A percentile compares a stretch with the other conserved stretches of the same genome.
phyloP scores from a whole-genome alignment of 495 filamentous ascomycete genomes.

The Elasticomyces elasticus region DNA sequence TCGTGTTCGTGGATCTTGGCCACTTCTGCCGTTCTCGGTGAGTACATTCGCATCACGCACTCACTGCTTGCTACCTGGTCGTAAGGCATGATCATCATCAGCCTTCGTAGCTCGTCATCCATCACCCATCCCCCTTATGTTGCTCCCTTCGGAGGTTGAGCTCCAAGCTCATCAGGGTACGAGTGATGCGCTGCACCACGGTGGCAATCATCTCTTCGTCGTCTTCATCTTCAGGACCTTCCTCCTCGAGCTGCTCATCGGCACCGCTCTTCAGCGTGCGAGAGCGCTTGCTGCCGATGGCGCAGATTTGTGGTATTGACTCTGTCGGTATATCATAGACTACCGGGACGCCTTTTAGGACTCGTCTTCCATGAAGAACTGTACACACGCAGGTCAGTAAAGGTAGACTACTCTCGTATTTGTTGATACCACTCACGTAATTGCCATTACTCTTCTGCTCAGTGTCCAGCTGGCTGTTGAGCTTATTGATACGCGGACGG shows the following conservation, averaged over 20 bases:
- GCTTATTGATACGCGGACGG: slow-evolving; percentile 96
- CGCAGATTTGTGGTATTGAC: background rate
- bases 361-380: slow-evolving; percentile 88
- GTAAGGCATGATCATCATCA: background rate
- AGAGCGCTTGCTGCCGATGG: slow-evolving; percentile 26
- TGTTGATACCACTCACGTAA: slow-evolving; percentile 52
- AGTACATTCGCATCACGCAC: too few species aligned
- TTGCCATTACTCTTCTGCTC: slow-evolving; percentile 92
- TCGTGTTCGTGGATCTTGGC: too few species aligned
- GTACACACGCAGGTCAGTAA: slow-evolving; percentile 5
- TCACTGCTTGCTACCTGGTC: too few species aligned
- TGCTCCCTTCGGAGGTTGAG: slow-evolving; percentile 1
- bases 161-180: background rate
- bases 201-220: slow-evolving; percentile 18
- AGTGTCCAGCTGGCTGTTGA: slow-evolving; percentile 87
- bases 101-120: background rate
- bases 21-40: background rate
- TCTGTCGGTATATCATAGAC: background rate
- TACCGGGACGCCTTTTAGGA: slow-evolving; percentile 53
- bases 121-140: background rate
- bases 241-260: slow-evolving; percentile 41
- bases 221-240: slow-evolving; percentile 45
- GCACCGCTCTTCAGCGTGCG: slow-evolving; percentile 21
- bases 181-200: slow-evolving; percentile 1
- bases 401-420: background rate